phyloP scores from a whole-genome alignment of 352 stramenopile species.

The Phytophthora pini region DNA sequence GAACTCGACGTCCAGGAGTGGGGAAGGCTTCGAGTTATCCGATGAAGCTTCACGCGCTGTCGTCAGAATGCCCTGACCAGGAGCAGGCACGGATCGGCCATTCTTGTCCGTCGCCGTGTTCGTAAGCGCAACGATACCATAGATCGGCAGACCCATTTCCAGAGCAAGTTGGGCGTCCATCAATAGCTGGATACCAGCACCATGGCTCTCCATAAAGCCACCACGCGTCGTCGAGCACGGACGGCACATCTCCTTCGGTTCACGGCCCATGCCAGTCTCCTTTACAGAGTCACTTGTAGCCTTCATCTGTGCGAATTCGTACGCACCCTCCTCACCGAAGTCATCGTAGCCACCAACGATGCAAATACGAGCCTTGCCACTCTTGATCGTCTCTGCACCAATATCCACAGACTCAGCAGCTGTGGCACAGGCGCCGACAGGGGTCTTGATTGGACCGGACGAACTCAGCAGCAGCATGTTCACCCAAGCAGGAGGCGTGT shows the following conservation, averaged over 20 bases:
- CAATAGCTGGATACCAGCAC: slow-evolving; percentile 86
- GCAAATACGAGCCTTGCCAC: slow-evolving; percentile 84
- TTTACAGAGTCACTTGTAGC: slow-evolving; percentile 88
- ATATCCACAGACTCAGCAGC: slow-evolving; percentile 90
- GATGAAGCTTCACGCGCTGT: slow-evolving; percentile 66
- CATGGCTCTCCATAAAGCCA: slow-evolving; percentile 91
- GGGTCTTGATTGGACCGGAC: slow-evolving; percentile 90
- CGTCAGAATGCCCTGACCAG: slow-evolving; percentile 87
- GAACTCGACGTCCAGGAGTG: slow-evolving; percentile 75
- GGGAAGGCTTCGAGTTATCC: slow-evolving; percentile 40
- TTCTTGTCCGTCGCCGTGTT: slow-evolving; percentile 92
- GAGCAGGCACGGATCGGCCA: slow-evolving; percentile 81
- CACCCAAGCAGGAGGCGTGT: slow-evolving; percentile 88
- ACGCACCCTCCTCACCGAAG: slow-evolving; percentile 85
- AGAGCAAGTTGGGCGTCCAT: slow-evolving; percentile 90
- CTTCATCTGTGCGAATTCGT: slow-evolving; percentile 92
- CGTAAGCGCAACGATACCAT: slow-evolving; percentile 80
- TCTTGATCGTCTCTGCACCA: slow-evolving; percentile 90
- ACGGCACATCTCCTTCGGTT: slow-evolving; percentile 85
- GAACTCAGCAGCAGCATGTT: slow-evolving; percentile 91
- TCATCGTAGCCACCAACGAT: slow-evolving; percentile 90
- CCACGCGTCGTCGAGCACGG: slow-evolving; percentile 79
- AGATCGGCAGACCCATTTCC: slow-evolving; percentile 90
- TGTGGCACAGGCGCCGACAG: slow-evolving; percentile 86
- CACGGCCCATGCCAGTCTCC: slow-evolving; percentile 78